Base-by-base conservation (phyloP, 2,329 filamentous ascomycete species). In the Penicillium sp. region DNA sequence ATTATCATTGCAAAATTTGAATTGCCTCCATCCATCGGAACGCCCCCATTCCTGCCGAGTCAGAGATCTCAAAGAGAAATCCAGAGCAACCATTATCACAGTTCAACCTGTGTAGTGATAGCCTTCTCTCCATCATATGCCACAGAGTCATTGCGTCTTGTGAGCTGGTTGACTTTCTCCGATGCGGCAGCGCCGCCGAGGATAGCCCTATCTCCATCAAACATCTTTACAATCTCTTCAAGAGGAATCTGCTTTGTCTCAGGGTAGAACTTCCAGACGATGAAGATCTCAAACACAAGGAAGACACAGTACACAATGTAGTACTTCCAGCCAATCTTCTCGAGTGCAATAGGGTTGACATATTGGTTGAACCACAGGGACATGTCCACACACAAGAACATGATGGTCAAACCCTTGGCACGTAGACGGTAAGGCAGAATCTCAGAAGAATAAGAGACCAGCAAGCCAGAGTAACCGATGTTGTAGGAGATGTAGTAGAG, bases 361-460 rank as follows among this genome's bases (percentile, higher is more conserved):
- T 65, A 70, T 24, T 68, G 63, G 53, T 73, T 74, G 63, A 72
- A 70, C 59, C 70, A 71, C 8, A 69, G 12, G 28, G 43, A 47
- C 54, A 64, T 53, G 45, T 71, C 65, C 50, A 71, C 64, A 43
- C 64, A 68, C 36, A 70, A 58, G 59, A 67, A 68, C 65, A 70
- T 68, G 49, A 72, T 62, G 0, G 67, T 70, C 47, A 79, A 66
- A 39, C 77, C 78, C 66, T 78, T 78, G 52, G 76, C 75, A 45
- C 78, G 76, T 50, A 79, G 73, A 53, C 72, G 73, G 68, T 75
- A 80, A 3, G 77, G 76, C 52, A 79, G 64, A 54, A 80, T 79
- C 57, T 80, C 77, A 47, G 74, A 72, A 2, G 73, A 72, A 65
- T 80, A 74, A 3, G 66, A 65, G 9, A 71, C 64, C 15, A 74